A percentile compares a stretch with the other conserved stretches of the same genome.
Evolutionary conservation across 2,329 filamentous ascomycete genomes (phyloP).

Genomic region (Colletotrichum gloeosporioides): DNA sequence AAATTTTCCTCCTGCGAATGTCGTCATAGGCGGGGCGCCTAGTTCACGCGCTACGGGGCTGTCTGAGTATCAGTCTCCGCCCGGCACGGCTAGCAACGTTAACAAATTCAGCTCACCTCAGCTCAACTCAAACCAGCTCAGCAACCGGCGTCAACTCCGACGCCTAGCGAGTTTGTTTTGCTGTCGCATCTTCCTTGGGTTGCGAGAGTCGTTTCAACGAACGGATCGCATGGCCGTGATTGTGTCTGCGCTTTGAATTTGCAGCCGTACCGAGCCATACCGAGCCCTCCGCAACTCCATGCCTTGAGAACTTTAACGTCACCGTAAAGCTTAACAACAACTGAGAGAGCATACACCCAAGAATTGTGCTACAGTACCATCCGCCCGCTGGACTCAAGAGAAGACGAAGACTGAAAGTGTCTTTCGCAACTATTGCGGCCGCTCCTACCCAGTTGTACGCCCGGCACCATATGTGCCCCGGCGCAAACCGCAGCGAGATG

Average conservation of each 20-base stretch:
- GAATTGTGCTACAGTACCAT: neutral
- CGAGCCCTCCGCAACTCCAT: conserved; percentile 6
- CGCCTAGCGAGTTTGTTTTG: neutral
- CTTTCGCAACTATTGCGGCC: neutral
- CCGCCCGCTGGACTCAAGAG: neutral
- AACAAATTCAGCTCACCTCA: neutral
- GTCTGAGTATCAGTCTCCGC: neutral
- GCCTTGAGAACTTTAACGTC: neutral
- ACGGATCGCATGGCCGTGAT: neutral
- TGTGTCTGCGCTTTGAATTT: neutral
- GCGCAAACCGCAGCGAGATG: neutral
- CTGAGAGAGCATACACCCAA: neutral
- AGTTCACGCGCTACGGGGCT: neutral
- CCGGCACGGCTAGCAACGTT: neutral
- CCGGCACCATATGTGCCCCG: neutral
- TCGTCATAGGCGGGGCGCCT: conserved; percentile 11
- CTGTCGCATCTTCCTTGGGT: neutral
- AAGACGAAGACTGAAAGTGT: neutral
- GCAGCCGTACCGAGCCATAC: neutral
- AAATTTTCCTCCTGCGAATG: conserved; percentile 9
- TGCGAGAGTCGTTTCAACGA: conserved; percentile 2
- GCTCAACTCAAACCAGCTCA: neutral
- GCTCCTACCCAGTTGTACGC: neutral
- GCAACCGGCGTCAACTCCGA: neutral
- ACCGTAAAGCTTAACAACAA: neutral